Evolutionary conservation across 345 rosid genomes (phyloP), one percentile per base, ranked within the genome.

Genomic region (Camelina sativa): DNA sequence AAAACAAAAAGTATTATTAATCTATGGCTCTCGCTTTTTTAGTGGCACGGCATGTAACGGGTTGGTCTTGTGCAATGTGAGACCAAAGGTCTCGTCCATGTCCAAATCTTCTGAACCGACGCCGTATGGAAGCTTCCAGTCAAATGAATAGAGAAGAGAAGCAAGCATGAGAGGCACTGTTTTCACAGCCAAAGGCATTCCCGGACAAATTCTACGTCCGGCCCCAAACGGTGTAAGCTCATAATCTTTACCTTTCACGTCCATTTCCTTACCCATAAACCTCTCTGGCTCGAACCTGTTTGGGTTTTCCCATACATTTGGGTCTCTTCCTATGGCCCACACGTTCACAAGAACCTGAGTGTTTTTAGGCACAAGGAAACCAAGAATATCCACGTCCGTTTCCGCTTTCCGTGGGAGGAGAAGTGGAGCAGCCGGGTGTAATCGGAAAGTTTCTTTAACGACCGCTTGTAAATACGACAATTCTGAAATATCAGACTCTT

Each of bases 161-260:
- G 78, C 86, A 82, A 89, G 74, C 79, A 82, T 80, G 7, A 82
- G 38, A 60, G 74, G 79, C 51, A 89, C 16, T 82, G 80, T 82
- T 61, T 79, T 80, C n/a, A 55, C 12, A 5, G 79, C 94, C 38
- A 85, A 32, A 8, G 85, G 82, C 72, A 85, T 60, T 4, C 81
- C 81, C 0, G 78, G 81, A 17, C 74, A 78, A 1, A 78, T 53
- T 47, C 81, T 67, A 0, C 74, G 19, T 16, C 82, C 82, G 0
- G 73, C 53, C 2, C 80, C 79, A 22, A 75, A 75, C 22, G 80
- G 79, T 15, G 54, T 56, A 7, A 80, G 57, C 69, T 75, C 80
- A 35, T 69, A 80, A 25, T 75, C 73, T 57, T 13, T 70, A 6
- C 82, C 82, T 57, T 37, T 75, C 38, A 80, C 63, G 13, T 80